Base-by-base conservation (phyloP, 768 basidiomycete genomes). In the Lentinula raphanica region DNA sequence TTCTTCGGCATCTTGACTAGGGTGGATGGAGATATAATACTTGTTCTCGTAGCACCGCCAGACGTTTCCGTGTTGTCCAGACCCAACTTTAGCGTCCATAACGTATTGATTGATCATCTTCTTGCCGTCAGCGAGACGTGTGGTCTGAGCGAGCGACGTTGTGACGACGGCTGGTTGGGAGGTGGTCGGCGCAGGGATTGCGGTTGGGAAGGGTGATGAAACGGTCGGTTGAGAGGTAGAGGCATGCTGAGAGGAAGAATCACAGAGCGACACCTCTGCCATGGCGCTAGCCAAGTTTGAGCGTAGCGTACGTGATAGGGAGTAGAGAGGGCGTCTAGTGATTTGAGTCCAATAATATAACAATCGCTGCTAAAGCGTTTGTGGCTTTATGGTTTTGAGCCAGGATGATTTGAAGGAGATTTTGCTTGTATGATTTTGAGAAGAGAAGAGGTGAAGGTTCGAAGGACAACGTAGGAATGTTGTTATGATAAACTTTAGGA, bases 11-110 rank as follows among this genome's bases (percentile, higher is more conserved):
- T 44, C 19, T 12, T 44, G 42, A n/a, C 42, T 21, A 23, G 19
- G 19, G 21, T 44, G 19, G n/a, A 35, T 17, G 17, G 32, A 31
- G 32, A 35, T 35, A 19, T 29, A 32, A 39, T 53, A 38, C 11
- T 53, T 42, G 54, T 40, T 15, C 15, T 57, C 56, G 35, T 48
- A 45, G n/a, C 90, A 92, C 3, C 89, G 76, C 72, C 85, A 90
- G 60, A 98, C 95, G 66, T 88, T 85, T 49, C 95, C 95, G 67
- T 97, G 94, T 67, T 92, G 90, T 12, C 95, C 95, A 58, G 81
- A 83, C 21, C 95, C 95, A 21, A 97, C 85, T 66, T 82, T 82
- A 56, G 80, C 77, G 54, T 86, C 77, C 58, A 94, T 84, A 49
- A 85, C 75, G 70, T 96, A 98, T 71, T 95, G 90, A 75, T 98